Evolutionary conservation across 345 rosid species (phyloP).

Genomic region (Populus tremula): DNA sequence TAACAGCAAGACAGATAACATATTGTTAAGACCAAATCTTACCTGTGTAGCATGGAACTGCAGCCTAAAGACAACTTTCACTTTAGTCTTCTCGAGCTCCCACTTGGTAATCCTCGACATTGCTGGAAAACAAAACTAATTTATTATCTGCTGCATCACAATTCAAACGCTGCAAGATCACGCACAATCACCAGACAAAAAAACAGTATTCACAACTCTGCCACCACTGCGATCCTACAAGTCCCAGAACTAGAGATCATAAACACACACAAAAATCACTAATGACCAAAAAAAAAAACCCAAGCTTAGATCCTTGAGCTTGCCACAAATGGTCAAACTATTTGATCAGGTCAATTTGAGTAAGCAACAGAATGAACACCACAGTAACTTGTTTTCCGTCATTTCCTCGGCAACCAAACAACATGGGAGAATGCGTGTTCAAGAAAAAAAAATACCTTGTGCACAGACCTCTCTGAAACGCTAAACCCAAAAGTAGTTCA

Average conservation of each 20-base stretch:
- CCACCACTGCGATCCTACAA: background rate
- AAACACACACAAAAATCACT: background rate
- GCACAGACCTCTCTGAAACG: constrained; percentile 16
- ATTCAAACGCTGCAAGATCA: constrained; percentile 2
- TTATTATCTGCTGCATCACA: constrained; percentile 40
- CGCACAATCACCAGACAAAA: background rate
- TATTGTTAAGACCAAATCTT: constrained; percentile 32
- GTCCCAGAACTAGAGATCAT: background rate
- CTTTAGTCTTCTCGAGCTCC: constrained; percentile 93
- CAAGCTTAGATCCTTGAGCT: background rate
- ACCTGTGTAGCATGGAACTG: constrained; percentile 98
- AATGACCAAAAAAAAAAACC: background rate
- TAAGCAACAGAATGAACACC: constrained; percentile 21
- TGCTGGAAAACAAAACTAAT: constrained; percentile 29
- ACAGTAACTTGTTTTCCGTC: constrained; percentile 7
- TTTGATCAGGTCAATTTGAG: constrained; percentile 15
- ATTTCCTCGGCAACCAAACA: constrained; percentile 20
- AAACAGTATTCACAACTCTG: background rate
- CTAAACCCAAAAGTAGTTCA: constrained; percentile 17
- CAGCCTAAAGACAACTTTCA: constrained; percentile 88
- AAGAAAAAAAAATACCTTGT: constrained; percentile 24
- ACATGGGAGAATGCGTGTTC: background rate
- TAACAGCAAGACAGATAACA: background rate
- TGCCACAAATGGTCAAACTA: background rate
- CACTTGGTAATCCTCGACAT: constrained; percentile 88